Evolutionary conservation across 345 rosid species (phyloP), one percentile per base, ranked within the genome.

Genomic region (Anacardium occidentale): DNA sequence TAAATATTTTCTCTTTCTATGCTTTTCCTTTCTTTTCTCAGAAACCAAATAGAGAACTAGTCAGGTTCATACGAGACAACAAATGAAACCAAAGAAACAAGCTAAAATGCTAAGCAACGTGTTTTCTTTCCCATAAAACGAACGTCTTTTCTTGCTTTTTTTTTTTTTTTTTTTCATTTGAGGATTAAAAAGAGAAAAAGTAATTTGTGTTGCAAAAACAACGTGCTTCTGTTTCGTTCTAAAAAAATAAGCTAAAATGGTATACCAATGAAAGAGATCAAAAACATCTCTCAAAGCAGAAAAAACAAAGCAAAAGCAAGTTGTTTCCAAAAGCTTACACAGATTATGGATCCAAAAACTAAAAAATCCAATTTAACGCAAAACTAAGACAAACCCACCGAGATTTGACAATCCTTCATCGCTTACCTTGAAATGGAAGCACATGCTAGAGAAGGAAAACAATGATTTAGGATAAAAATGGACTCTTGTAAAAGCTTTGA

Each of bases 21-120:
- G 58, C 26, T 68, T 68, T 71, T 32, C 67, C 44, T 62, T 29
- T 3, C 52, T 70, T 80, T 80, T 74, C 75, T 70, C 70, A 69
- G 50, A 56, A 73, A 47, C 68, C 75, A 73, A 65, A 73, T 68
- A 62, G 58, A 71, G 51, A 61, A 62, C 51, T 34, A 15, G 24
- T 59, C 21, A 62, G 55, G 55, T 60, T 56, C 47, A 60, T 62
- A 34, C 22, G 24, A 62, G 14, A 62, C 21, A 20, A 53, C 40
- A 17, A 20, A 21, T 61, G 37, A 71, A 32, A 65, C 34, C 62
- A 20, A 29, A 70, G 29, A 70, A 58, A 59, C 0, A 47, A 13
- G 3, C 47, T n/a, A n/a, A n/a, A n/a, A n/a, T n/a, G n/a, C n/a
- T n/a, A n/a, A n/a, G n/a, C n/a, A n/a, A n/a, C n/a, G n/a, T n/a